Conservation (phyloP, 768 basidiomycete species). For the Boletus huronensis region DNA sequence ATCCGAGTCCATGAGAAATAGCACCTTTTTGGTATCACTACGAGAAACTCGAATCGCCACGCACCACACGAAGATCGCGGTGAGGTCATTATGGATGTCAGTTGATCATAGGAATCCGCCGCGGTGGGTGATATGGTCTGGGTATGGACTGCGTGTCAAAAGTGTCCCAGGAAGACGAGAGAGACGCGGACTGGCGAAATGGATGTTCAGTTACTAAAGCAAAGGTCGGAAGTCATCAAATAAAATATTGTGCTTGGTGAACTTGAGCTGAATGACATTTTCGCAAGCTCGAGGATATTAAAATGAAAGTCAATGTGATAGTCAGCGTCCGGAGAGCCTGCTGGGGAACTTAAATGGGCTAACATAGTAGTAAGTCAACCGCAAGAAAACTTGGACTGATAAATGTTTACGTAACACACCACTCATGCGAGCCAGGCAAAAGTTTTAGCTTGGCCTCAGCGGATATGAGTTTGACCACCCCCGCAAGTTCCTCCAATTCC, state of each 20-base stretch:
- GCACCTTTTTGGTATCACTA: not conserved
- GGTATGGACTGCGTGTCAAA: not conserved
- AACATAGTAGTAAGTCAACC: too few species aligned
- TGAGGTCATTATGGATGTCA: not conserved
- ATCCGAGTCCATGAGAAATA: not conserved
- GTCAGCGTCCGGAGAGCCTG: not conserved
- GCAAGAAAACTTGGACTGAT: too few species aligned
- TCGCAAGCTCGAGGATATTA: not conserved
- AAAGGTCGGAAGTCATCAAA: not conserved
- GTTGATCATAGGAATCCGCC: not conserved
- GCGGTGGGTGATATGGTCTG: not conserved
- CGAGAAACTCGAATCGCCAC: not conserved
- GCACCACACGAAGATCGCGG: not conserved
- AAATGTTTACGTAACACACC: conserved; percentile 9
- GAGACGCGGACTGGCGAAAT: not conserved
- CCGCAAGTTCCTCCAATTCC: not conserved
- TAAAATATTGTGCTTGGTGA: not conserved
- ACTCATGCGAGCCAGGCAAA: not conserved
- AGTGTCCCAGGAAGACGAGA: not conserved
- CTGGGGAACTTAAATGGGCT: too few species aligned
- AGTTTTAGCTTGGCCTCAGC: not conserved
- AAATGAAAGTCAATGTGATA: not conserved
- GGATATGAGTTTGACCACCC: conserved; percentile 9
- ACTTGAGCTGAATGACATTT: not conserved
- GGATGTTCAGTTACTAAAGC: not conserved